Conservation (phyloP, 169 alveolate species). For the Neospora caninum region DNA sequence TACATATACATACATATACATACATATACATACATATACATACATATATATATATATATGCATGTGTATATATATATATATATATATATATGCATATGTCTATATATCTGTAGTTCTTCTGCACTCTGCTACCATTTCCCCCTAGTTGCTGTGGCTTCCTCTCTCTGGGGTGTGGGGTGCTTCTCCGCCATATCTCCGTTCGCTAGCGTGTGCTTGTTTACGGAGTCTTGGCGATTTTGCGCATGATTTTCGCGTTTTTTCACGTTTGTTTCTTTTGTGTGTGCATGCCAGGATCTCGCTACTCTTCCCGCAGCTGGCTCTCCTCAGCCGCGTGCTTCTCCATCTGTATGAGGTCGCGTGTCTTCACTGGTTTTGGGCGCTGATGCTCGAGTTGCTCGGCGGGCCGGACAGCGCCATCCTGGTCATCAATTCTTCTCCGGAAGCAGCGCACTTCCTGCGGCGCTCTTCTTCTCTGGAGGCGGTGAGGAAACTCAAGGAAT, state of each 20-base stretch:
- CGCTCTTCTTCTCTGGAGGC: not conserved
- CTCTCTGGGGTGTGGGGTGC: too few relatives aligned
- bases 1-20: too few relatives aligned
- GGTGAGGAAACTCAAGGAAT: not conserved
- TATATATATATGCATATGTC: too few relatives aligned
- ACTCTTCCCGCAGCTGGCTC: conserved; percentile 8
- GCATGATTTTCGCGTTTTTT: too few relatives aligned
- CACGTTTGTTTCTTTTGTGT: too few relatives aligned
- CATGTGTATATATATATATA: not conserved
- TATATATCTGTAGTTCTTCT: too few relatives aligned
- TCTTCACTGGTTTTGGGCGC: conserved; percentile 28
- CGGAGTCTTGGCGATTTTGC: too few relatives aligned
- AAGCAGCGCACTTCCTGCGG: not conserved
- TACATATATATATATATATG: too few relatives aligned
- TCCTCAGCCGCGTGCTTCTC: conserved; percentile 6
- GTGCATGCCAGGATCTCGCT: not conserved
- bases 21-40: not conserved
- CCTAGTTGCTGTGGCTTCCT: too few relatives aligned
- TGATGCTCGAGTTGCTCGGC: conserved; percentile 5
- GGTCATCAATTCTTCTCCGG: not conserved
- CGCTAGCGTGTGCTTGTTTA: too few relatives aligned
- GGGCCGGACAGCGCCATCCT: conserved; percentile 15
- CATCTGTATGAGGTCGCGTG: conserved; percentile 19
- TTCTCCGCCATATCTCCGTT: too few relatives aligned
- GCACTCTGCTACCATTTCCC: too few relatives aligned